These are phyloP conservation scores for Mycena galopus DNA, from an alignment of 768 basidiomycete genomes.

Conservation along the genomic window DNA sequence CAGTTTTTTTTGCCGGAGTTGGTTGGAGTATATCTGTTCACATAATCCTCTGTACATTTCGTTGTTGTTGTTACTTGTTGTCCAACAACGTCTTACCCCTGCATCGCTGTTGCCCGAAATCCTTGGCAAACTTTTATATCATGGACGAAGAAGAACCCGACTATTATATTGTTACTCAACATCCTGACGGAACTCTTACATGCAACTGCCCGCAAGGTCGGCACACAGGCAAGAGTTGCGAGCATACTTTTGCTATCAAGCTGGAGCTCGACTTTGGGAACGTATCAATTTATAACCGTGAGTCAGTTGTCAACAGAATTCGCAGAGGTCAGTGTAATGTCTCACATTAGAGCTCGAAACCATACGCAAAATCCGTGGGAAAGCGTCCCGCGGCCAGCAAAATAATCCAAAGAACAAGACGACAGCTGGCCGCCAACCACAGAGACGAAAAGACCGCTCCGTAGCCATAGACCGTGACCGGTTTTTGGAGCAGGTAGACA, in stretches of 20 bases:
- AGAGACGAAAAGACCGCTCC: conserved; percentile 7
- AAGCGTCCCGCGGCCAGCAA: neutral
- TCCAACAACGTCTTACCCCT: neutral
- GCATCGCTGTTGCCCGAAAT: neutral
- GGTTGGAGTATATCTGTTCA: neutral
- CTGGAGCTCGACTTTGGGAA: neutral
- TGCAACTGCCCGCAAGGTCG: neutral
- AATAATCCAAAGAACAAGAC: neutral
- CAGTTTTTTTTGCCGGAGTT: neutral
- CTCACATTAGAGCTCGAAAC: conserved; percentile 6
- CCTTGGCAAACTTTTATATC: neutral
- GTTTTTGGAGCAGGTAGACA: neutral
- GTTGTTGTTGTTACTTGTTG: neutral
- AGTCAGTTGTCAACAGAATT: neutral
- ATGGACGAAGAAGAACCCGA: neutral
- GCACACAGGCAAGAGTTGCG: conserved; percentile 1
- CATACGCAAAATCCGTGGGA: conserved; percentile 1
- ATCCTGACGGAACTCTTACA: neutral
- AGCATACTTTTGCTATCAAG: neutral
- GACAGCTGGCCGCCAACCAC: neutral
- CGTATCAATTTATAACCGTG: neutral
- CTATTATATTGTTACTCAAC: neutral
- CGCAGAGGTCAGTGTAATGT: neutral
- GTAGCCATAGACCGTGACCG: neutral
- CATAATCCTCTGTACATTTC: neutral